Evolutionary conservation across 2,329 filamentous ascomycete species (phyloP), one percentile per base, ranked within the genome.

Genomic region (Myrmaecium sp.): DNA sequence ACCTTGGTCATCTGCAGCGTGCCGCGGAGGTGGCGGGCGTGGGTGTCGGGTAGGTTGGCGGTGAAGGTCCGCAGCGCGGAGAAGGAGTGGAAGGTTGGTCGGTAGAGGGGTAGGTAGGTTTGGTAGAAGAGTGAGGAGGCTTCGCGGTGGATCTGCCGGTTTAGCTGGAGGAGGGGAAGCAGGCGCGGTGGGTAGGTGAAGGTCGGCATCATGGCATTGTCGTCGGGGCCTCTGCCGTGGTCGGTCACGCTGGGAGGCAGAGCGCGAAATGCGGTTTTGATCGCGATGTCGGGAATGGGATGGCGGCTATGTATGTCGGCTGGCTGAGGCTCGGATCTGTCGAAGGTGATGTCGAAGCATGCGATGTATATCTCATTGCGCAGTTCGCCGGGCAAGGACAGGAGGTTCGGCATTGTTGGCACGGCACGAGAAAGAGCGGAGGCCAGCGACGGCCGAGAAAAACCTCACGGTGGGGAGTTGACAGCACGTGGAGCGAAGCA

Each of bases 111-210:
- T n/a, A n/a, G n/a, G n/a, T n/a, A n/a, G 15, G 12, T 39, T 4
- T 29, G 26, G 23, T 32, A 36, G 3, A 45, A 25, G 27, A 32
- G 38, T 7, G 37, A 37, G 12, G 44, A 22, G 2, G 33, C 28
- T 33, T 45, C 42, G 5, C 14, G 25, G n/a, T 42, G 38, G 10
- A 43, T 29, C 18, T 39, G 36, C 11, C 30, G 35, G 5, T 26
- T 38, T 4, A 34, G 17, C 21, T 39, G 41, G 26, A 44, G 42
- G 16, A 44, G 14, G n/a, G n/a, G n/a, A n/a, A n/a, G n/a, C n/a
- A n/a, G n/a, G n/a, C n/a, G n/a, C 4, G 37, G 28, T 4, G 25
- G 32, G 8, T 22, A 18, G 14, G 42, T 33, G 2, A 35, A 17
- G 5, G 29, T 28, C 5, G 15, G n/a, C 14, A 28, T 33, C 2